Percentiles rank a stretch among this genome's conserved stretches.
These are phyloP conservation scores for Stemphylium lycopersici DNA, from an alignment of 2,329 filamentous ascomycete genomes.

Conservation along the genomic window DNA sequence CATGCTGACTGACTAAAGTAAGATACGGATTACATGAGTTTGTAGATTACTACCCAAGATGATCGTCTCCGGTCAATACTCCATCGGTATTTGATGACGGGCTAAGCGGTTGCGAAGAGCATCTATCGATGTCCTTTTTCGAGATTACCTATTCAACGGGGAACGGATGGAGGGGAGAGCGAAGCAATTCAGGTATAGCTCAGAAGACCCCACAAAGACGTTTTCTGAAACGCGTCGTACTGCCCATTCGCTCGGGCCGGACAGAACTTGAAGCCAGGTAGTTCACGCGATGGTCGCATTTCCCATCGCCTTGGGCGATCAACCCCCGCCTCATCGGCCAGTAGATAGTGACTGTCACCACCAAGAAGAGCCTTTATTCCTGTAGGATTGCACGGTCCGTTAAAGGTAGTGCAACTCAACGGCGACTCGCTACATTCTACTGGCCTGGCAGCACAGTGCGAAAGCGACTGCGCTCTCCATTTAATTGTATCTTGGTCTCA, in stretches of 20 bases:
- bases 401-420: background rate
- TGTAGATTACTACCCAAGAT: background rate
- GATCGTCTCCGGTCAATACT: background rate
- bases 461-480: background rate
- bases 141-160: slow-evolving; percentile 11
- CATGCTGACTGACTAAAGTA: background rate
- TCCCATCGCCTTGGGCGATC: background rate
- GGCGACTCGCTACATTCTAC: background rate
- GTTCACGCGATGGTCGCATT: slow-evolving; percentile 9
- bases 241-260: background rate
- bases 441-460: background rate
- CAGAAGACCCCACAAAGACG: slow-evolving; percentile 2
- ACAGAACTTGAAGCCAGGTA: background rate
- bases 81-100: background rate
- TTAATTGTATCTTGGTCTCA: background rate
- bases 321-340: background rate
- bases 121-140: background rate
- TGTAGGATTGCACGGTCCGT: background rate
- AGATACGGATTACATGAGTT: background rate
- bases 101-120: background rate
- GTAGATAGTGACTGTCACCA: background rate
- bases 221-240: slow-evolving; percentile 1
- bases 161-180: slow-evolving; percentile 23
- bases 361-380: background rate
- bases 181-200: slow-evolving; percentile 18